Evolutionary conservation across 805 yeast genomes (phyloP).

Genomic region (Torulaspora gathmanii): DNA sequence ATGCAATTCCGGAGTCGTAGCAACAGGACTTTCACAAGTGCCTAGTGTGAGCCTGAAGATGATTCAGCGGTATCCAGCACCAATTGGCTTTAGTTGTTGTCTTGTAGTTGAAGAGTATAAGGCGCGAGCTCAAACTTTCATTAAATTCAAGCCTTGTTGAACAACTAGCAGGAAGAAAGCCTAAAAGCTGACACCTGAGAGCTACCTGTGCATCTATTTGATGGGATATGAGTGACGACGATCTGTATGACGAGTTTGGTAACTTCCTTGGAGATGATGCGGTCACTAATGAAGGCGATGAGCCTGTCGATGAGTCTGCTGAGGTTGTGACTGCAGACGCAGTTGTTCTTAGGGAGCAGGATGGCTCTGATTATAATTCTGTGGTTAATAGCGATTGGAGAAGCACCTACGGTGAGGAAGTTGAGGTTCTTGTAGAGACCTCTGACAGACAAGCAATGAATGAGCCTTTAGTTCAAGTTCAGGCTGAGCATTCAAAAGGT

Average conservation of each 20-base stretch:
- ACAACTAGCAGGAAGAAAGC: background rate
- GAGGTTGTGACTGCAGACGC: background rate
- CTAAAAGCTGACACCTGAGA: background rate
- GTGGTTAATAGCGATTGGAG: background rate
- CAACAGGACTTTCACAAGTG: no score
- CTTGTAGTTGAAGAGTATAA: no score
- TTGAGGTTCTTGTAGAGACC: slow-evolving; percentile 58
- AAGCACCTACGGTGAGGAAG: slow-evolving; percentile 50
- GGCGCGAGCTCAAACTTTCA: no score
- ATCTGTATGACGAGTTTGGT: slow-evolving; percentile 66
- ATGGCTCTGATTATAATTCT: background rate
- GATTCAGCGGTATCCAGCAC: no score
- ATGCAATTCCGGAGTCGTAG: no score
- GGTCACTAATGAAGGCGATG: slow-evolving; percentile 3
- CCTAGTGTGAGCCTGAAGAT: no score
- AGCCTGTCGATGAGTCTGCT: background rate
- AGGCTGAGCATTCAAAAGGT: slow-evolving; percentile 36
- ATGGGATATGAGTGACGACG: slow-evolving; percentile 44
- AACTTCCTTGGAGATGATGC: slow-evolving; percentile 19
- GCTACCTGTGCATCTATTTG: background rate
- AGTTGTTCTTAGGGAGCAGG: slow-evolving; percentile 1
- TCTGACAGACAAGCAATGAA: slow-evolving; percentile 47
- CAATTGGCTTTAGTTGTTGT: no score
- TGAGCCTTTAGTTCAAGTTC: slow-evolving; percentile 64
- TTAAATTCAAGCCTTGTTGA: background rate